Conservation (phyloP, 225 moss, liverwort and hornwort genomes). For the Bryoerythrophyllum caledonicum region DNA sequence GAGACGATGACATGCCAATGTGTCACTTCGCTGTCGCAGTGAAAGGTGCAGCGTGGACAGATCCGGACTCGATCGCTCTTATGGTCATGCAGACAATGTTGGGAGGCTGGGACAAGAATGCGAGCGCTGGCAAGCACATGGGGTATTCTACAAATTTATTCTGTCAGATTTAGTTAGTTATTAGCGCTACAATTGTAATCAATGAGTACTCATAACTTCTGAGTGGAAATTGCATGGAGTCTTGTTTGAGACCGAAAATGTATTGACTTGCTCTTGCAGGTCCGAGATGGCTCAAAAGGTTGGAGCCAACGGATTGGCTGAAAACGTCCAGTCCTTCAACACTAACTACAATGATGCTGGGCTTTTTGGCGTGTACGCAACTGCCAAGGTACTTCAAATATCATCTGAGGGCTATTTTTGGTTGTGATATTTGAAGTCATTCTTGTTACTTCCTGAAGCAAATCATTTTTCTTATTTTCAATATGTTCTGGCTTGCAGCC, state of each 20-base stretch:
- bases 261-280: constrained; percentile 32
- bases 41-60: constrained; percentile 83
- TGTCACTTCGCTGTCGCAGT: constrained; percentile 74
- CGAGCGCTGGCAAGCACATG: constrained; percentile 79
- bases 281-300: constrained; percentile 83
- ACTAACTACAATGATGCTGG: constrained; percentile 79
- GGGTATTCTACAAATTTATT: constrained; percentile 35
- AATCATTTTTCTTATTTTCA: not conserved
- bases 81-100: constrained; percentile 89
- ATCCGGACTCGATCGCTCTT: constrained; percentile 75
- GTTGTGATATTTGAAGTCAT: not conserved
- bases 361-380: constrained; percentile 78
- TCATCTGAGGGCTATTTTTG: not conserved
- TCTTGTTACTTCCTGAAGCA: not conserved
- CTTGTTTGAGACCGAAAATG: not conserved
- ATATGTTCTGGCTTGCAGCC: constrained; percentile 38
- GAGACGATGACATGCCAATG: constrained; percentile 75
- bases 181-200: not conserved
- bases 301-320: constrained; percentile 74
- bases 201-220: not conserved
- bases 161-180: not conserved
- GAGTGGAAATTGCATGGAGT: not conserved
- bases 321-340: constrained; percentile 82
- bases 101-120: constrained; percentile 75
- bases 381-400: constrained; percentile 49